Conservation (phyloP, 257 asterid genomes). For the Echium plantagineum region DNA sequence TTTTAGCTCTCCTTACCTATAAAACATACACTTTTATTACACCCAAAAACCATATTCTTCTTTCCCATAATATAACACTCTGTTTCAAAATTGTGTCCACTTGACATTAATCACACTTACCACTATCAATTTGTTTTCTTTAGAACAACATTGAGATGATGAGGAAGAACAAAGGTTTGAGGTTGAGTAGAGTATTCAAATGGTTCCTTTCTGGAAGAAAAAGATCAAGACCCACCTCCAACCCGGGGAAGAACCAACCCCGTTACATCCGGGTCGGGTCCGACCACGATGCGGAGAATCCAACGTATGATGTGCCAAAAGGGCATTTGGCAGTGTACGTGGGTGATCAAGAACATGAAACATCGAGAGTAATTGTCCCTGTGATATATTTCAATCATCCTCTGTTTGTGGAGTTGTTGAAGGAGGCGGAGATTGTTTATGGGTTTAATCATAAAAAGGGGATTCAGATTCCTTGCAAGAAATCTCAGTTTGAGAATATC, state of each 20-base stretch:
- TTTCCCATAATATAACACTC: too few species aligned
- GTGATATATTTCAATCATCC: constrained; percentile 59
- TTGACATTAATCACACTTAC: too few species aligned
- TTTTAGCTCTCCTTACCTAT: too few species aligned
- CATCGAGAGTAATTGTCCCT: constrained; percentile 54
- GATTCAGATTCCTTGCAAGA: constrained; percentile 61
- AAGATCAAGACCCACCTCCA: constrained; percentile 4
- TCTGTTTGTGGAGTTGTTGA: constrained; percentile 41
- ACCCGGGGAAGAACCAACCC: constrained; percentile 17
- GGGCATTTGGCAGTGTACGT: constrained; percentile 69
- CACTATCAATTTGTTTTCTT: too few species aligned
- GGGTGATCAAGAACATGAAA: constrained; percentile 34
- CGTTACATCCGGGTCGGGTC: constrained; percentile 31
- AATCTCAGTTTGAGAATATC: constrained; percentile 41
- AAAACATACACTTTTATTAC: too few species aligned
- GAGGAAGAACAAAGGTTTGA: too few species aligned
- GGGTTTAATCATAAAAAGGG: constrained; percentile 52
- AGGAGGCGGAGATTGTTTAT: constrained; percentile 42
- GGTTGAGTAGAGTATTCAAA: too few species aligned
- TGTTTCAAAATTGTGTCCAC: too few species aligned
- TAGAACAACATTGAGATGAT: too few species aligned
- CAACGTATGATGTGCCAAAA: constrained; percentile 21
- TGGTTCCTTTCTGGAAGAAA: too few species aligned
- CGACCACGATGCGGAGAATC: constrained; percentile 3
- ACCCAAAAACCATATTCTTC: too few species aligned